Base-by-base conservation (phyloP, 176 grass and related monocot genomes). In the Eremochloa ophiuroides region DNA sequence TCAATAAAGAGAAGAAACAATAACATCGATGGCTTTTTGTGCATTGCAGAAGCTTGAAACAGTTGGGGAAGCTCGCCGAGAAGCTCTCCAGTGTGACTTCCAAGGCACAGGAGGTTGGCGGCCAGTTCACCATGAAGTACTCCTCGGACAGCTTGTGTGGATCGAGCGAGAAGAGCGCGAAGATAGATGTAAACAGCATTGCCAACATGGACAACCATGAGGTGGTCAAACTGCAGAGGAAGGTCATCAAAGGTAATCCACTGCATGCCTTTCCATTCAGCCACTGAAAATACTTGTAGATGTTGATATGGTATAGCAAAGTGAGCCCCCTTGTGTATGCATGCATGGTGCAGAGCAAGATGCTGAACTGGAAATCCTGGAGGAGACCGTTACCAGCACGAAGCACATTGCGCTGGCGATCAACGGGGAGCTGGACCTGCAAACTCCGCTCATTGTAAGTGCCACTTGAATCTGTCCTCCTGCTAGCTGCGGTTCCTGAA, bases 391-490 rank as follows among this genome's bases (percentile, higher is more conserved):
- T 22, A 15, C 38, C 3, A 97, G 85, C 83, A 94, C 89, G 6
- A 94, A 94, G 59, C 91, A 94, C 91, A 85, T 97, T 51, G 91
- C 91, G 7, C 85, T 92, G 12, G 80, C 89, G 10, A 84, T 97
- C 47, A 94, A 94, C 27, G 94, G 92, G 74, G 94, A 97, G 80
- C 59, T 97, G 71, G 73, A 88, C 73, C 73, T 97, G 15, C 91
- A 97, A 14, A 87, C 87, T 14, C 88, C 80, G 85, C 80, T 97
- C 26, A 92, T 97, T 59, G 91, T 97, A 94, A 80, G 90, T 20
- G 28, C 53, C 18, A 46, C 30, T 30, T 28, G 37, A 22, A 20
- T 8, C 31, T 27, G 23, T 34, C 27, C 26, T 18, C 15, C 25
- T 27, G n/a, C 10, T 31, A 34, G 2, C 16, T 13, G 7, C 29